phyloP scores from a whole-genome alignment of 2,329 filamentous ascomycete species.

The Diaporthe aspalathi region DNA sequence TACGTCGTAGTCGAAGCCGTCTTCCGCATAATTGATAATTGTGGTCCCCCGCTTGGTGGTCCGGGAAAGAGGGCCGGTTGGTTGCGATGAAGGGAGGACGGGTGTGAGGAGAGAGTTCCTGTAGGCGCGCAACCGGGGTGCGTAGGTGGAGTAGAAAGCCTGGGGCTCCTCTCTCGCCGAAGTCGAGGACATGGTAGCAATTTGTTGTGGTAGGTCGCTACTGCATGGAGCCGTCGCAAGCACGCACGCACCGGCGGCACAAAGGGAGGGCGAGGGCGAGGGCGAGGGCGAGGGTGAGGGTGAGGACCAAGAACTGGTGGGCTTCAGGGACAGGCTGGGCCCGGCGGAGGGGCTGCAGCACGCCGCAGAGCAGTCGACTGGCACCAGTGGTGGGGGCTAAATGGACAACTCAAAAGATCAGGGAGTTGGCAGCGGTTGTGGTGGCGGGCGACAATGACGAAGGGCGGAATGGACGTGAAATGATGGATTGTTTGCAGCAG shows the following conservation, averaged over 20 bases:
- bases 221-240: not conserved
- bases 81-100: conserved; percentile 76
- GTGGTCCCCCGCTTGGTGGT: conserved; percentile 98
- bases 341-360: conserved; percentile 31
- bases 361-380: conserved; percentile 9
- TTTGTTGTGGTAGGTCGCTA: not conserved
- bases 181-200: conserved; percentile 58
- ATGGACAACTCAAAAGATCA: not conserved
- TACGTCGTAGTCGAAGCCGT: conserved; percentile 85
- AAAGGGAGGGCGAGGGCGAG: conserved; percentile 33
- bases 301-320: not conserved
- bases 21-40: conserved; percentile 97
- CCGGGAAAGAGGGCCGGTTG: conserved; percentile 75
- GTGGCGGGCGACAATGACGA: conserved; percentile 9
- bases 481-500: conserved; percentile 21
- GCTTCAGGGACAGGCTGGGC: conserved; percentile 28
- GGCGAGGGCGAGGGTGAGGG: not conserved
- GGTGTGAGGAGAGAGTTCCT: conserved; percentile 92
- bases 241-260: conserved; percentile 12
- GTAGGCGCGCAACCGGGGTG: conserved; percentile 88
- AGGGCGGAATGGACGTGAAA: conserved; percentile 6
- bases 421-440: not conserved
- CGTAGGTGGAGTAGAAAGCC: conserved; percentile 91
- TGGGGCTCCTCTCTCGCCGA: conserved; percentile 67
- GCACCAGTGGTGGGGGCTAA: not conserved